A percentile compares a stretch with the other conserved stretches of the same genome.
phyloP scores from a whole-genome alignment of 306 rosid genomes.

The Pyrus pyrifolia region DNA sequence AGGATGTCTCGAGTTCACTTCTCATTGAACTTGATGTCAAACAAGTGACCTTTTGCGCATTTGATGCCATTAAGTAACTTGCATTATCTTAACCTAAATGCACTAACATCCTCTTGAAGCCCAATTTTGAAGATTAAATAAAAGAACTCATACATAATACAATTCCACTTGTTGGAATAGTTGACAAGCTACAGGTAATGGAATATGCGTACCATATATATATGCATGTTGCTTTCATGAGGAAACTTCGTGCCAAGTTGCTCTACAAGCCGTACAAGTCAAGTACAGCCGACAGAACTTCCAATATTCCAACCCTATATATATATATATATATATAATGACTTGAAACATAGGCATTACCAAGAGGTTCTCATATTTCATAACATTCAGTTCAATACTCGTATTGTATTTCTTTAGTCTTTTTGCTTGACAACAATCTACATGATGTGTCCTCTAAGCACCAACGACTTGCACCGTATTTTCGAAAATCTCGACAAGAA shows the following conservation, averaged over 20 bases:
- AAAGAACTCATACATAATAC: neutral
- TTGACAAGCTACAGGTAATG: neutral
- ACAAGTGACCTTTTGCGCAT: too few relatives aligned
- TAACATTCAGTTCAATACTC: neutral
- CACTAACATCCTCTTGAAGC: neutral
- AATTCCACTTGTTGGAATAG: neutral
- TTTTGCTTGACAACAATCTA: neutral
- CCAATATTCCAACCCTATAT: neutral
- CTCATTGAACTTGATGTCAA: too few relatives aligned
- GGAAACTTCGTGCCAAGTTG: slow-evolving; percentile 5
- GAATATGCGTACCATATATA: neutral
- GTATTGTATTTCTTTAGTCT: neutral
- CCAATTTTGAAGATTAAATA: neutral
- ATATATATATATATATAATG: neutral
- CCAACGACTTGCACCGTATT: slow-evolving; percentile 54
- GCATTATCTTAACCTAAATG: neutral
- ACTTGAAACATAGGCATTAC: too few relatives aligned
- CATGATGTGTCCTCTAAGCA: slow-evolving; percentile 49
- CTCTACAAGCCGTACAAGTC: neutral
- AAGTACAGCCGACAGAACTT: neutral
- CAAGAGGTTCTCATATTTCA: neutral
- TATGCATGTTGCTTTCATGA: neutral
- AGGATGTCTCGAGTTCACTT: too few relatives aligned
- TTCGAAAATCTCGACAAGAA: slow-evolving; percentile 60
- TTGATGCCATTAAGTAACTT: too few relatives aligned